Conservation (phyloP, 2,329 filamentous ascomycete genomes). For the Fusarium kyushuense region DNA sequence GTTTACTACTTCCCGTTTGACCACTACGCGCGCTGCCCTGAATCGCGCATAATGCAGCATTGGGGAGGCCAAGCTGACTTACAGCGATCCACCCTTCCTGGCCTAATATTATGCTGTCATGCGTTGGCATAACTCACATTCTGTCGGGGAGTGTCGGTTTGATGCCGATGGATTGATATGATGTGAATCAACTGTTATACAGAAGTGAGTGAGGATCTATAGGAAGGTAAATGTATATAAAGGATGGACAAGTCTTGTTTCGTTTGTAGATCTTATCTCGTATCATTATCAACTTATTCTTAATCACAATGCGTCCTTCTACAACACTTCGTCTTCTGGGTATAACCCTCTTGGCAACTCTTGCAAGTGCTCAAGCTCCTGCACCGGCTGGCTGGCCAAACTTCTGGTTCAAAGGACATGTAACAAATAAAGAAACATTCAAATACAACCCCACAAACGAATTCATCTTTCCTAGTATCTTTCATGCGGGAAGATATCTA, state of each 20-base stretch:
- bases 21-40: slow-evolving; percentile 13
- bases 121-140: slow-evolving; percentile 21
- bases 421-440: slow-evolving; percentile 39
- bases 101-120: slow-evolving; percentile 24
- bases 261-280: not conserved
- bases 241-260: not conserved
- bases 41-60: slow-evolving; percentile 10
- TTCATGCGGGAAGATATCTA: slow-evolving; percentile 42
- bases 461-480: slow-evolving; percentile 46
- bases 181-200: not conserved
- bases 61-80: slow-evolving; percentile 1
- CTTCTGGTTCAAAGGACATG: slow-evolving; percentile 39
- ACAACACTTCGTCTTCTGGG: not conserved
- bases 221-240: slow-evolving; percentile 1
- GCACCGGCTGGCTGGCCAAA: slow-evolving; percentile 38
- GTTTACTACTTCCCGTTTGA: not conserved
- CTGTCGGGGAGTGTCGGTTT: slow-evolving; percentile 37
- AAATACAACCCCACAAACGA: slow-evolving; percentile 46
- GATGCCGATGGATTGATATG: slow-evolving; percentile 3
- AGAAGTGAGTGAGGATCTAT: not conserved
- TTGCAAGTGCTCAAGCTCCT: slow-evolving; percentile 14
- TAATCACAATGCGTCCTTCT: not conserved
- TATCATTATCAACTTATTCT: not conserved
- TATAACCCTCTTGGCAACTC: not conserved
- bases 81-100: not conserved